A percentile compares a stretch with the other conserved stretches of the same genome.
Evolutionary conservation across 1,284 basidiomycete genomes (phyloP).

Genomic region (Amylostereum chailletii): DNA sequence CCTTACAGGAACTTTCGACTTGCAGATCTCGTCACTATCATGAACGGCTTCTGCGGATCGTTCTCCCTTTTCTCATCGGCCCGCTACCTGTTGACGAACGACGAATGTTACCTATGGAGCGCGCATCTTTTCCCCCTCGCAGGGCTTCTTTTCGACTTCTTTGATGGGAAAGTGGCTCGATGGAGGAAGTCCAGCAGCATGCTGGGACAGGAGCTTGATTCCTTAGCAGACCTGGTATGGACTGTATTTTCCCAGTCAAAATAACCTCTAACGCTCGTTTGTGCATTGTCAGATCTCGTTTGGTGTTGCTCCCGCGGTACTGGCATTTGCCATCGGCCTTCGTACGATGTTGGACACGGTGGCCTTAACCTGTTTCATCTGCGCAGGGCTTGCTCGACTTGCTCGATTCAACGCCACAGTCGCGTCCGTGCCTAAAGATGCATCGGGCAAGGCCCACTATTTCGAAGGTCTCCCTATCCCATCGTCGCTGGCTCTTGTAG

Average conservation of each 20-base stretch:
- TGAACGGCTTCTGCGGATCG: slow-evolving; percentile 98
- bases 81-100: slow-evolving; percentile 78
- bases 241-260: not conserved
- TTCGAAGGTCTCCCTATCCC: slow-evolving; percentile 99
- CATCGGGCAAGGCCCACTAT: slow-evolving; percentile 82
- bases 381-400: slow-evolving; percentile 91
- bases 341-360: slow-evolving; percentile 86
- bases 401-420: slow-evolving; percentile 99
- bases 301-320: slow-evolving; percentile 89
- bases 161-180: slow-evolving; percentile 96
- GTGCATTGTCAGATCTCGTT: slow-evolving; percentile 72
- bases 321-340: slow-evolving; percentile 89
- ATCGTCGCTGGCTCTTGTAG: slow-evolving; percentile 79
- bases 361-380: slow-evolving; percentile 85
- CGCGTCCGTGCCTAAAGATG: slow-evolving; percentile 87
- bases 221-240: slow-evolving; percentile 86
- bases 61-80: slow-evolving; percentile 93
- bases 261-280: not conserved
- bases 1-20: slow-evolving; percentile 88
- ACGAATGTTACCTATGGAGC: slow-evolving; percentile 75
- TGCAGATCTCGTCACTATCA: slow-evolving; percentile 97
- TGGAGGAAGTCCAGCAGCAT: slow-evolving; percentile 95
- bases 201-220: slow-evolving; percentile 98
- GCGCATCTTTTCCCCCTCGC: slow-evolving; percentile 86
- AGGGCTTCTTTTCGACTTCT: slow-evolving; percentile 96